Conservation (phyloP, 805 yeast species). For the Teunomyces pallodes region DNA sequence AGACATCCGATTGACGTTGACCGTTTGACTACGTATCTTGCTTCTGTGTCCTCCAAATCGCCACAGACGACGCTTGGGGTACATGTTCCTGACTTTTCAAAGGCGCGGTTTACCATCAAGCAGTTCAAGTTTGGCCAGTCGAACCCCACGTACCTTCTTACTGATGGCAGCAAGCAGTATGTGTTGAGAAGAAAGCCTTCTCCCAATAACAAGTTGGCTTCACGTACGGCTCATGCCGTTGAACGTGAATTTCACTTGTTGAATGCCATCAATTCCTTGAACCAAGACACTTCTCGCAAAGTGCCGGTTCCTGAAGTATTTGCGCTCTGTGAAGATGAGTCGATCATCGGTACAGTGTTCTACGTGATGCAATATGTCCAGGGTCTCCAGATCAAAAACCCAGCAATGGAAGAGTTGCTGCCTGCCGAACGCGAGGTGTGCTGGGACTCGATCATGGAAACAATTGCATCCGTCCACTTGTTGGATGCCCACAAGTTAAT, state of each 20-base stretch:
- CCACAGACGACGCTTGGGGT: slow-evolving; percentile 22
- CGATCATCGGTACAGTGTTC: slow-evolving; percentile 52
- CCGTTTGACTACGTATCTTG: slow-evolving; percentile 22
- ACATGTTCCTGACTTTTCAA: slow-evolving; percentile 13
- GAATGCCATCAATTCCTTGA: slow-evolving; percentile 34
- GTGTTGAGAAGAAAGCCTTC: slow-evolving; percentile 60
- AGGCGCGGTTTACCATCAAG: slow-evolving; percentile 27
- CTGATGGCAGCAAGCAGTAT: slow-evolving; percentile 35
- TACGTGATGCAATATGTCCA: slow-evolving; percentile 59
- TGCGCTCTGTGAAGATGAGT: slow-evolving; percentile 55
- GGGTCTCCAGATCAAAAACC: slow-evolving; percentile 56
- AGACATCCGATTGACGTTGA: slow-evolving; percentile 31
- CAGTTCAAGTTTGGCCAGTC: slow-evolving; percentile 66
- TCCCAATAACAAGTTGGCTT: slow-evolving; percentile 46
- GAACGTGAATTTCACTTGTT: slow-evolving; percentile 58
- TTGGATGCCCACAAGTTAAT: slow-evolving; percentile 44
- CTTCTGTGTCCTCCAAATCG: slow-evolving; percentile 5
- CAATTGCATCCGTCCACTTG: slow-evolving; percentile 49
- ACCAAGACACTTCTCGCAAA: slow-evolving; percentile 10
- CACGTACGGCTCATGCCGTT: slow-evolving; percentile 59
- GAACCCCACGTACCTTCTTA: slow-evolving; percentile 57
- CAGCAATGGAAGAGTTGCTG: slow-evolving; percentile 41
- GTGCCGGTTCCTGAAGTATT: slow-evolving; percentile 58
- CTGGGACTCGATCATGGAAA: slow-evolving; percentile 50
- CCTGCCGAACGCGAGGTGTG: slow-evolving; percentile 21